Base-by-base conservation (phyloP, 495 filamentous ascomycete species). In the Wilcoxina mikolae region DNA sequence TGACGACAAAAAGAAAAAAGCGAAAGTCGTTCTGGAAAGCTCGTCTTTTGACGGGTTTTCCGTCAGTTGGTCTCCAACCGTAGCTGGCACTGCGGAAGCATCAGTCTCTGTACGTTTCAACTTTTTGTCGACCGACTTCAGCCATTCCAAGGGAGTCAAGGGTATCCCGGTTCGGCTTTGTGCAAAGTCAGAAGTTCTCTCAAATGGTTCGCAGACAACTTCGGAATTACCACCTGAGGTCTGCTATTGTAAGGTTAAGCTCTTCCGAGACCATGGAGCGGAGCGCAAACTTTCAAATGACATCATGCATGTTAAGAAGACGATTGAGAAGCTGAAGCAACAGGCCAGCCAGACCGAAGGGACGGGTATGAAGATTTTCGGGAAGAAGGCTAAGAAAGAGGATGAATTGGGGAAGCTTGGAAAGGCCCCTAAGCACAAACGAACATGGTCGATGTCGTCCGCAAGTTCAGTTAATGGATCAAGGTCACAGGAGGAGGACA, bases 121-220 rank as follows among this genome's bases (percentile, higher is more conserved):
- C 68, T 98, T 98, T 64, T 75, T 96, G 0, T 98, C 91, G 0
- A 98, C 90, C 11, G 91, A 98, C 64, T 98, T 96, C 65, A 96
- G 88, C 65, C 88, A 94, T 61, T 95, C 91, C 4, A 96, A 98
- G 60, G 91, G 91, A 26, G 90, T 98, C 26, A 96, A 95, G 67
- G 91, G 91, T 17, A 93, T 94, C 53, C 87, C 90, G 0, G 88
- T 98, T 11, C 71, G 91, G 39, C 74, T 98, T 3, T 96, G 90
- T 65, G 79, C 88, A 3, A 95, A 95, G 68, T 95, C 90, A 0
- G 82, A 88, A 46, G 58, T 84, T 0, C 55, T 71, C 4, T 67
- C 76, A 22, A 68, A 74, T 2, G 66, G 68, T 27, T 72, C 73
- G 3, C 50, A 68, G n/a, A 70, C 70, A 26, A 62, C 69, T 0